Conservation (phyloP, 176 grass and related monocot species). For the Paspalum vaginatum region DNA sequence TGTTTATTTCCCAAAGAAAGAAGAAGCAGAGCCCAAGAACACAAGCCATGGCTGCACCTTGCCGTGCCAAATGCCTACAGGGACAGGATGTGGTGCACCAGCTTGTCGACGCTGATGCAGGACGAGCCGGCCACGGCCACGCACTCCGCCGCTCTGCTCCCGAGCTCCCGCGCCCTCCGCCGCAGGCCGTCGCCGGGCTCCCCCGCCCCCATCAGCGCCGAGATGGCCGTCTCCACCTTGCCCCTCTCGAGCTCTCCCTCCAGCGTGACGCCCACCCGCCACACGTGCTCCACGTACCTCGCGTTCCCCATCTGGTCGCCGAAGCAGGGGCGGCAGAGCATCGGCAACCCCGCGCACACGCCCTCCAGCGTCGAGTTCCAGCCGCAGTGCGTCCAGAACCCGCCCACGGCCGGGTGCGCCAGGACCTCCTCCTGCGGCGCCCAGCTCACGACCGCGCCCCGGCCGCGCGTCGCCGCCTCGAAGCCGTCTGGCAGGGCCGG, state of each 20-base stretch:
- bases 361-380: conserved; percentile 60
- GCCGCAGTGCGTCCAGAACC: conserved; percentile 54
- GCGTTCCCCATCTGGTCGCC: conserved; percentile 47
- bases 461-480: background rate
- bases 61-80: background rate
- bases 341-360: conserved; percentile 28
- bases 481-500: background rate
- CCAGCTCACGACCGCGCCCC: conserved; percentile 31
- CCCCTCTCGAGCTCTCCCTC: conserved; percentile 18
- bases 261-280: conserved; percentile 17
- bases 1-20: background rate
- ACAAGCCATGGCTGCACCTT: background rate
- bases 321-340: conserved; percentile 44
- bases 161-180: conserved; percentile 16
- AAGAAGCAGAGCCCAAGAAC: background rate
- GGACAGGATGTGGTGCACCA: background rate
- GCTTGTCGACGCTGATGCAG: background rate
- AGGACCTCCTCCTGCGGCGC: conserved; percentile 50
- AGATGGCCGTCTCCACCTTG: background rate
- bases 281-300: conserved; percentile 21
- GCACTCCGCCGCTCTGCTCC: background rate
- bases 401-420: conserved; percentile 16
- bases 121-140: background rate
- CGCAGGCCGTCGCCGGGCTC: background rate
- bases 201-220: background rate